Evolutionary conservation across 129 eudicot species (phyloP).

Genomic region (Lonicera japonica): DNA sequence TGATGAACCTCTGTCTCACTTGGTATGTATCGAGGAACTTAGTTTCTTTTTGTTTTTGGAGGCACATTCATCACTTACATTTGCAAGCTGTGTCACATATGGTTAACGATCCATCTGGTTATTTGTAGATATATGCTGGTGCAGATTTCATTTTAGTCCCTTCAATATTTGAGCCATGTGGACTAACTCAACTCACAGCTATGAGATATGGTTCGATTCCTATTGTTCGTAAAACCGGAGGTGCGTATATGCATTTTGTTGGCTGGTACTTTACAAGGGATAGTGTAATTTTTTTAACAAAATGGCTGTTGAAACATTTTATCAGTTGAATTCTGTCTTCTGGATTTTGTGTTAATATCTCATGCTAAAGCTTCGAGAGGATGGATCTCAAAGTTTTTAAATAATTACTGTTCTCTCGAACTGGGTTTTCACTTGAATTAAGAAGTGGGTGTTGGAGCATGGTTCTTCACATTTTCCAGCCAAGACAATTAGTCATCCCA

Average conservation of each 20-base stretch:
- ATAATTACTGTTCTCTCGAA: neutral
- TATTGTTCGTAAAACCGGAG: conserved; percentile 97
- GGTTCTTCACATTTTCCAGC: no score
- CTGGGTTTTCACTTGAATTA: no score
- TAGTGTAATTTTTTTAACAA: neutral
- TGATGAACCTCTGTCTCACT: conserved; percentile 94
- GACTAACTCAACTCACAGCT: conserved; percentile 96
- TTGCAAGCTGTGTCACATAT: conserved; percentile 6
- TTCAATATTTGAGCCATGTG: conserved; percentile 99
- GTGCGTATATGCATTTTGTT: conserved; percentile 26
- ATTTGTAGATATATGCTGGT: conserved; percentile 79
- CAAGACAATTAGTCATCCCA: no score
- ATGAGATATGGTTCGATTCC: conserved; percentile 99
- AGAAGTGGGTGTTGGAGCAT: no score
- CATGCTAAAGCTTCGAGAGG: neutral
- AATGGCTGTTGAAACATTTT: neutral
- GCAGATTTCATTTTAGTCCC: conserved; percentile 97
- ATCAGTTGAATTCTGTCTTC: neutral
- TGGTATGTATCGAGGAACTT: conserved; percentile 44
- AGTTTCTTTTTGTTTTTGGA: neutral
- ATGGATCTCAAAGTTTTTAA: neutral
- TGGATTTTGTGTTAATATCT: neutral
- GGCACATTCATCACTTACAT: neutral
- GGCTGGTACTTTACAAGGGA: neutral
- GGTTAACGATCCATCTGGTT: conserved; percentile 10